Percentiles rank a stretch among this genome's conserved stretches.
Evolutionary conservation across 2,329 filamentous ascomycete species (phyloP).

Genomic region (Parafenestella ontariensis): DNA sequence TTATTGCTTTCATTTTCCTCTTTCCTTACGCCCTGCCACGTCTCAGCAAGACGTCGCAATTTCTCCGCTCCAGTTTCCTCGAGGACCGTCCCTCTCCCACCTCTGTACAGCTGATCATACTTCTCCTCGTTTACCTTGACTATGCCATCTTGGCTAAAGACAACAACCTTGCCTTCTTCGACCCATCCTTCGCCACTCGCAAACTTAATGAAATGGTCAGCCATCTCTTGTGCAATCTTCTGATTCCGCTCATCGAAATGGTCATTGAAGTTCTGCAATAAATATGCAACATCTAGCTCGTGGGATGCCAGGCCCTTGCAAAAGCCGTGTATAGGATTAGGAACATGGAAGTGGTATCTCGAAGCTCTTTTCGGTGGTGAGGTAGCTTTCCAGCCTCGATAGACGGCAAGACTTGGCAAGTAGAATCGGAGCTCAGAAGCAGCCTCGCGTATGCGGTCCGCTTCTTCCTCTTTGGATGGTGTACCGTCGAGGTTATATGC

Average conservation of each 20-base stretch:
- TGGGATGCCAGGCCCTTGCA: constrained; percentile 33
- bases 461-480: constrained; percentile 33
- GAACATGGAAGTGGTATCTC: constrained; percentile 39
- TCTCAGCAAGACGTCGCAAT: constrained; percentile 33
- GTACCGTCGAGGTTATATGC: constrained; percentile 49
- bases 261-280: constrained; percentile 37
- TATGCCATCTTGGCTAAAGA: constrained; percentile 23
- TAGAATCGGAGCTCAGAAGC: constrained; percentile 57
- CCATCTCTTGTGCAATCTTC: constrained; percentile 20
- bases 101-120: constrained; percentile 33
- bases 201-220: constrained; percentile 34
- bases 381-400: constrained; percentile 36
- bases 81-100: constrained; percentile 30
- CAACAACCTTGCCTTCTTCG: constrained; percentile 24
- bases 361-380: constrained; percentile 8
- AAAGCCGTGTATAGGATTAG: constrained; percentile 35
- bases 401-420: constrained; percentile 50
- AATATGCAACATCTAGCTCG: constrained; percentile 40
- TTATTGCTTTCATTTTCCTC: constrained; percentile 18
- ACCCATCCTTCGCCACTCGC: constrained; percentile 34
- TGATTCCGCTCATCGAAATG: constrained; percentile 18
- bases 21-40: constrained; percentile 36
- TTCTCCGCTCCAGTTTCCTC: constrained; percentile 26
- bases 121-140: constrained; percentile 17
- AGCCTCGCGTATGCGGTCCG: constrained; percentile 38